Conservation (phyloP, 176 grass and related monocot species). For the Lolium perenne region DNA sequence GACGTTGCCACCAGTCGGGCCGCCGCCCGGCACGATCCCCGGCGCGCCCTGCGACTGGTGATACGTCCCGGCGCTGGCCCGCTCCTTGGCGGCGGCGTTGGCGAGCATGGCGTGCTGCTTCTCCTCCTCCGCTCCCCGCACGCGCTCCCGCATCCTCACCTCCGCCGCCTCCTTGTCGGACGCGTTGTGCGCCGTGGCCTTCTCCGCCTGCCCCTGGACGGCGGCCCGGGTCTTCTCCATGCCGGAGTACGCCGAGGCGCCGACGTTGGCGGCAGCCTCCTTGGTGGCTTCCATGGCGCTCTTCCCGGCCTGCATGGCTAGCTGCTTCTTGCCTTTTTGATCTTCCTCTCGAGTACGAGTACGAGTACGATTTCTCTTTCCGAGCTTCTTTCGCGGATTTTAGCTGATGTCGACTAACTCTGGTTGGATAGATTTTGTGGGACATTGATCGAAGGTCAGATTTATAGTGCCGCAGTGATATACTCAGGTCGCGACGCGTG, state of each 20-base stretch:
- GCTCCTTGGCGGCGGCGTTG: conserved; percentile 45
- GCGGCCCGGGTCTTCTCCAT: conserved; percentile 49
- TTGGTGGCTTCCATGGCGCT: conserved; percentile 50
- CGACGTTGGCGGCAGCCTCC: conserved; percentile 53
- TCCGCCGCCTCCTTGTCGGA: conserved; percentile 30
- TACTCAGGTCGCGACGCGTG: neutral
- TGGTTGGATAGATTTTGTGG: neutral
- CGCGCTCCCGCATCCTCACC: conserved; percentile 22
- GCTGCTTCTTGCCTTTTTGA: neutral
- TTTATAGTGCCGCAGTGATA: neutral
- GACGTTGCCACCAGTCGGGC: conserved; percentile 31
- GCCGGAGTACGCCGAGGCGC: conserved; percentile 48
- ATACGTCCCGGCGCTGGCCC: conserved; percentile 20
- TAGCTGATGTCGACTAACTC: neutral
- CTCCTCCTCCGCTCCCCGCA: conserved; percentile 36
- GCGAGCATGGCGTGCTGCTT: conserved; percentile 33
- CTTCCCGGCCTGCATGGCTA: conserved; percentile 49
- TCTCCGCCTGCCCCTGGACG: conserved; percentile 41
- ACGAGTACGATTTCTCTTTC: neutral
- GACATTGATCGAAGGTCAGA: neutral
- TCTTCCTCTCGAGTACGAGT: neutral
- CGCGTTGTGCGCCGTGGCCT: conserved; percentile 39
- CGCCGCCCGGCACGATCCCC: neutral
- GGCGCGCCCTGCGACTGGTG: conserved; percentile 46
- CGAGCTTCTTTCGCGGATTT: neutral